A percentile compares a stretch with the other conserved stretches of the same genome.
Evolutionary conservation across 2,329 filamentous ascomycete genomes (phyloP).

Genomic region (Colletotrichum lini): DNA sequence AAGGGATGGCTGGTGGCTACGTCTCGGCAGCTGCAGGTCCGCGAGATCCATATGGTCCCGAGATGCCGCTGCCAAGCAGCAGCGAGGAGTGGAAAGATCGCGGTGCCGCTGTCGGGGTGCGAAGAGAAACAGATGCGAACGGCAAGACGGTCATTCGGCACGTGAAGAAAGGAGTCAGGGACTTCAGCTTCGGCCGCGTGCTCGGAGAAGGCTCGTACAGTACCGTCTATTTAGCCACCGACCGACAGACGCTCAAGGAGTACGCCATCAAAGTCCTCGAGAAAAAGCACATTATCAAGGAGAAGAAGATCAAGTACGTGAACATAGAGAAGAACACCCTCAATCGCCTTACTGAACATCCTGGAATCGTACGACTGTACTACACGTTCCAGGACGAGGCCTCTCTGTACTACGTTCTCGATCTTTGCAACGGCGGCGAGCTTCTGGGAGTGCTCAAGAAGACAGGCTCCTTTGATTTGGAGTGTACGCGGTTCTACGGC

Average conservation of each 20-base stretch:
- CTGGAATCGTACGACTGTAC: slow-evolving; percentile 95
- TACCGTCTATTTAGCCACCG: slow-evolving; percentile 92
- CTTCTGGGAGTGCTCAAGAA: slow-evolving; percentile 94
- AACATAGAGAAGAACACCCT: slow-evolving; percentile 99
- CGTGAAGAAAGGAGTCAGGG: slow-evolving; percentile 96
- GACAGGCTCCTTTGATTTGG: slow-evolving; percentile 93
- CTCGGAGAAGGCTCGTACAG: slow-evolving; percentile 98
- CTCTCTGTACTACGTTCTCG: slow-evolving; percentile 96
- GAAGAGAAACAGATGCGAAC: slow-evolving; percentile 87
- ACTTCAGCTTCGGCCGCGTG: slow-evolving; percentile 93
- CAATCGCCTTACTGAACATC: slow-evolving; percentile 95
- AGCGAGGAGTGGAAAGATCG: slow-evolving; percentile 97
- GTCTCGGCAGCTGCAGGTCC: slow-evolving; percentile 56
- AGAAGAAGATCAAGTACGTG: slow-evolving; percentile 99
- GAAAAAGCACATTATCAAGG: slow-evolving; percentile 99
- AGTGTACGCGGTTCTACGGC: slow-evolving; percentile 94
- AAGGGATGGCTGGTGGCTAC: slow-evolving; percentile 75
- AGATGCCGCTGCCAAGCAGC: slow-evolving; percentile 65
- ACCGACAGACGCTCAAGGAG: slow-evolving; percentile 93
- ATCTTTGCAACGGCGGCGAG: slow-evolving; percentile 93
- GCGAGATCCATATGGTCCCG: slow-evolving; percentile 53
- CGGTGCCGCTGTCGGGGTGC: slow-evolving; percentile 87
- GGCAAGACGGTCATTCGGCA: slow-evolving; percentile 86
- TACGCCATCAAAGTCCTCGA: slow-evolving; percentile 99
- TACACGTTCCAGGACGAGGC: slow-evolving; percentile 99